A percentile compares a stretch with the other conserved stretches of the same genome.
Conservation (phyloP, 306 rosid species). For the Prunus fruticosa region DNA sequence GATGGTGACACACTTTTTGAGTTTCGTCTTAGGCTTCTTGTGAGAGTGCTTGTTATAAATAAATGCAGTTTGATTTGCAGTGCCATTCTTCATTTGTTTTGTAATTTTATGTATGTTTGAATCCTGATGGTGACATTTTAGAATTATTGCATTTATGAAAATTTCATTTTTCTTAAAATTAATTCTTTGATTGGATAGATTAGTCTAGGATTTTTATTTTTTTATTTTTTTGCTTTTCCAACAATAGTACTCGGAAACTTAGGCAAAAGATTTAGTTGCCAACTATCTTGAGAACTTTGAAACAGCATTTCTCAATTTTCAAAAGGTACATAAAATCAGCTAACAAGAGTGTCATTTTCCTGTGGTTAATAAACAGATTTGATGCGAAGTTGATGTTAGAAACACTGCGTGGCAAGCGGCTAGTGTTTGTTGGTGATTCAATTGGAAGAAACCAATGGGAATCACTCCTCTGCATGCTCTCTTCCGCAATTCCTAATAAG, state of each 20-base stretch:
- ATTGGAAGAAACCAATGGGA: conserved; percentile 97
- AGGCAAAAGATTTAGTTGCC: neutral
- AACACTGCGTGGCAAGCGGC: conserved; percentile 56
- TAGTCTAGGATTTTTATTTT: neutral
- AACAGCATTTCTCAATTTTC: no score
- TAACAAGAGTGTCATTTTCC: neutral
- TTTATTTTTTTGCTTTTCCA: neutral
- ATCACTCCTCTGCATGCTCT: conserved; percentile 80
- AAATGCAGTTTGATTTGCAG: conserved; percentile 11
- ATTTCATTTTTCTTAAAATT: no score
- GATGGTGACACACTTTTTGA: neutral
- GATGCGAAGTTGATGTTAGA: conserved; percentile 72
- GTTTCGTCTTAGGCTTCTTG: conserved; percentile 6
- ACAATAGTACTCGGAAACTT: neutral
- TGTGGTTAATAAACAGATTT: conserved; percentile 43
- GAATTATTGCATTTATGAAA: neutral
- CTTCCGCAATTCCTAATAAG: conserved; percentile 60
- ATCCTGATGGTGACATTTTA: neutral
- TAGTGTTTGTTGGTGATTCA: conserved; percentile 85
- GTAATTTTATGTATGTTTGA: conserved; percentile 2
- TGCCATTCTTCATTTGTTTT: conserved; percentile 17
- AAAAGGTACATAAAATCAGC: neutral
- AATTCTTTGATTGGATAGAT: neutral
- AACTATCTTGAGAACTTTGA: neutral
- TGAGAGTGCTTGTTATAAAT: neutral